A percentile compares a stretch with the other conserved stretches of the same genome.
These are phyloP conservation scores for Kuraishia cidri DNA, from an alignment of 805 yeast species.

Conservation along the genomic window DNA sequence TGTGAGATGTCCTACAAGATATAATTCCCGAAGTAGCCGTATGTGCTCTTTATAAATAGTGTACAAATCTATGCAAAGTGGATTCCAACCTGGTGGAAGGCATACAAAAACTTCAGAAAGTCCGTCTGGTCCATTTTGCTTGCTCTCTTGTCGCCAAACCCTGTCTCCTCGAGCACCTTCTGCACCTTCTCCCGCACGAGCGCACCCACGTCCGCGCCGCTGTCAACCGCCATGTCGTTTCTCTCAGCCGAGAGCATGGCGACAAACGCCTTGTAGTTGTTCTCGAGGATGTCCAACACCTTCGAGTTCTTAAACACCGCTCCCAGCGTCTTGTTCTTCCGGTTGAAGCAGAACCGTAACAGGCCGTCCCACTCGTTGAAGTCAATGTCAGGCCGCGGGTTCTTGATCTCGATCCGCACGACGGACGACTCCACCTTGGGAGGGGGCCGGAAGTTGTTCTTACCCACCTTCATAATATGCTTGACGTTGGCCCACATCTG, in stretches of 20 bases:
- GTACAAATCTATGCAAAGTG: constrained; percentile 88
- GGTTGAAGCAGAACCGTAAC: constrained; percentile 80
- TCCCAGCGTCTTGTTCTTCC: constrained; percentile 87
- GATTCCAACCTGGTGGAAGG: constrained; percentile 94
- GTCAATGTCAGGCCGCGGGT: constrained; percentile 90
- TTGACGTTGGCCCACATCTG: constrained; percentile 99
- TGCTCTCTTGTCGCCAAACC: constrained; percentile 76
- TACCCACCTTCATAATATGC: constrained; percentile 97
- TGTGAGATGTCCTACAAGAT: no score
- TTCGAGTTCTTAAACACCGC: constrained; percentile 87
- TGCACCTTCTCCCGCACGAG: constrained; percentile 64
- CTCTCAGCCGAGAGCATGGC: constrained; percentile 36
- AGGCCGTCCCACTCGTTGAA: constrained; percentile 97
- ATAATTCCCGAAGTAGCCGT: no score
- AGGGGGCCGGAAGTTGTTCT: constrained; percentile 94
- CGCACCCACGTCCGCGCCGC: constrained; percentile 27
- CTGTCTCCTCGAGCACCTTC: constrained; percentile 72
- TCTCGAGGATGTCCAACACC: constrained; percentile 72
- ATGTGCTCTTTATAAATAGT: no score
- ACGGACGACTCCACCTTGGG: constrained; percentile 98
- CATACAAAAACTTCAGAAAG: constrained; percentile 75
- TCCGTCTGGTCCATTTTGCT: constrained; percentile 95
- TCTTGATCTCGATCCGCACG: constrained; percentile 85
- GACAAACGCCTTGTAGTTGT: constrained; percentile 77
- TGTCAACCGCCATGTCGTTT: constrained; percentile 36